Evolutionary conservation across 306 rosid genomes (phyloP).

Genomic region (Inga laurina): DNA sequence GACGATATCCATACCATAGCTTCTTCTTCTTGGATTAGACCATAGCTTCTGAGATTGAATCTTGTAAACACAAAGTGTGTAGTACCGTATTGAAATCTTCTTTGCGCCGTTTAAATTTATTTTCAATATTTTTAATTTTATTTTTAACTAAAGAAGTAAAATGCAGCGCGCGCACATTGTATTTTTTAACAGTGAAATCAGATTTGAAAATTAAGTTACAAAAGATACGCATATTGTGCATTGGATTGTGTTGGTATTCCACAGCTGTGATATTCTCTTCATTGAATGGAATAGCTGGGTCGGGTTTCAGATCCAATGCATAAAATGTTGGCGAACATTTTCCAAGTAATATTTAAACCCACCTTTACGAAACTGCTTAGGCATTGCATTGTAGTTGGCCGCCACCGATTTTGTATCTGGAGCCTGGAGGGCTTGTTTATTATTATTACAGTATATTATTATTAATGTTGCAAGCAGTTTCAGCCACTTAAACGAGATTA

Average conservation of each 20-base stretch:
- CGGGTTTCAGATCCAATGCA: background rate
- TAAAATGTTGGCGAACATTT: background rate
- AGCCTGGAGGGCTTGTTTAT: background rate
- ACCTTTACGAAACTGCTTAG: background rate
- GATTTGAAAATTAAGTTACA: background rate
- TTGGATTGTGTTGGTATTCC: slow-evolving; percentile 15
- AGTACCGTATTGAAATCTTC: background rate
- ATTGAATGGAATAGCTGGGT: background rate
- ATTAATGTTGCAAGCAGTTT: background rate
- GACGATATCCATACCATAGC: background rate
- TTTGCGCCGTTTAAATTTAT: background rate
- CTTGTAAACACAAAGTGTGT: background rate
- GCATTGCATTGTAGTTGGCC: background rate
- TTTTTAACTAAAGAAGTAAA: background rate
- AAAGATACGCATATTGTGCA: background rate
- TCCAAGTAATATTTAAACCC: background rate
- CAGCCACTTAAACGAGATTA: background rate
- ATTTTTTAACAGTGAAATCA: background rate
- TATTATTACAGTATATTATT: background rate
- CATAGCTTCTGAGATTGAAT: background rate
- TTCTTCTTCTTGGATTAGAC: background rate
- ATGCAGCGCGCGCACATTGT: background rate
- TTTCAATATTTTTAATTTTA: no score
- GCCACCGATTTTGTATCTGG: background rate
- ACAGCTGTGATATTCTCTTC: slow-evolving; percentile 36